Evolutionary conservation across 495 filamentous ascomycete species (phyloP).

Genomic region (Corynascus novoguineensis): DNA sequence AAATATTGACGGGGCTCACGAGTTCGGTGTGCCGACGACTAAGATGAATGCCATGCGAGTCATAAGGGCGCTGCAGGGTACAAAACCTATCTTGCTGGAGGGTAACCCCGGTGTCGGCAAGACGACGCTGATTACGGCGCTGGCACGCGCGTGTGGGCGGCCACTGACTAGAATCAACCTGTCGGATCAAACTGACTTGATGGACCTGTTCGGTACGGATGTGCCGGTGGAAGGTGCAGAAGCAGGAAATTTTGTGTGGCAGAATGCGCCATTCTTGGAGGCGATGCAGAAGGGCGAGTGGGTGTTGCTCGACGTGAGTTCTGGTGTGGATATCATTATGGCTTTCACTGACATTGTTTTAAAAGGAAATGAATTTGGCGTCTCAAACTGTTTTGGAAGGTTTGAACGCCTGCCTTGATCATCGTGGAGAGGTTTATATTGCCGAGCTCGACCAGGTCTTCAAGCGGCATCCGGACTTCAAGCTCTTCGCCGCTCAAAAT

Average conservation of each 20-base stretch:
- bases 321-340: neutral
- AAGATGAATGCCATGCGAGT: conserved; percentile 85
- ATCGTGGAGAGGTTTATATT: conserved; percentile 92
- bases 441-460: conserved; percentile 92
- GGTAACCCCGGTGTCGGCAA: conserved; percentile 97
- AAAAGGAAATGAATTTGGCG: conserved; percentile 88
- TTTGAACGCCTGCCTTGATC: conserved; percentile 94
- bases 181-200: conserved; percentile 94
- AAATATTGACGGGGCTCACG: conserved; percentile 57
- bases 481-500: conserved; percentile 94
- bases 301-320: conserved; percentile 72
- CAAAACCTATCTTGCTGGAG: conserved; percentile 88
- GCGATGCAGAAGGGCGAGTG: conserved; percentile 95
- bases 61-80: conserved; percentile 78
- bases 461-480: conserved; percentile 79
- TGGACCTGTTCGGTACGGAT: conserved; percentile 96
- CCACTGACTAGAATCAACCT: conserved; percentile 90
- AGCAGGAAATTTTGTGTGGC: conserved; percentile 86
- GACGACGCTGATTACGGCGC: conserved; percentile 81
- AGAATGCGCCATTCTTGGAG: conserved; percentile 88
- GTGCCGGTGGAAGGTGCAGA: conserved; percentile 85
- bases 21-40: conserved; percentile 83
- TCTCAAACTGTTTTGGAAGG: conserved; percentile 97
- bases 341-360: conserved; percentile 6
- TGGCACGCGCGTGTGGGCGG: conserved; percentile 70